Percentiles rank a stretch among this genome's conserved stretches.
Conservation (phyloP, 2,329 filamentous ascomycete genomes). For the Penicillium brevicompactum region DNA sequence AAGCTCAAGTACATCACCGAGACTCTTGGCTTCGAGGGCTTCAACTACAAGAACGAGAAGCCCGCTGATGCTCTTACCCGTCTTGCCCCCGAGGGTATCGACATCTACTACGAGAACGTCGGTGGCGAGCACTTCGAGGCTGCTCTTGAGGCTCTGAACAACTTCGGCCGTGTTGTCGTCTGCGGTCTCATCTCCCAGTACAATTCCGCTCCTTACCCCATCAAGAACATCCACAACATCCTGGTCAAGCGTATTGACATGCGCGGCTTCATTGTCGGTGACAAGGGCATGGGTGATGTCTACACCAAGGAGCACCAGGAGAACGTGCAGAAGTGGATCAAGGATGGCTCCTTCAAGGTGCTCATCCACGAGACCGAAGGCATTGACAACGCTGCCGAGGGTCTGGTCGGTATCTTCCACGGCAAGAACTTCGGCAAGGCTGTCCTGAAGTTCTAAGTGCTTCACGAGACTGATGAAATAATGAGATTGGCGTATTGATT, state of each 20-base stretch:
- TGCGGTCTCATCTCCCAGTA: constrained; percentile 77
- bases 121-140: constrained; percentile 75
- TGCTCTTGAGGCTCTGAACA: constrained; percentile 65
- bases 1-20: constrained; percentile 76
- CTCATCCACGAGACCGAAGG: constrained; percentile 70
- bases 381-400: constrained; percentile 75
- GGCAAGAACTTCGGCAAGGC: constrained; percentile 89
- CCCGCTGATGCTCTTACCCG: constrained; percentile 67
- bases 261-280: constrained; percentile 73
- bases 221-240: constrained; percentile 66
- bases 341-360: constrained; percentile 73
- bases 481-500: constrained; percentile 12
- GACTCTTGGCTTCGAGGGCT: constrained; percentile 72
- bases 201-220: constrained; percentile 68
- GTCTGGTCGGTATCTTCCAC: constrained; percentile 71
- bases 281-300: constrained; percentile 66
- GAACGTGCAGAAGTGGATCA: constrained; percentile 74
- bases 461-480: constrained; percentile 13
- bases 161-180: constrained; percentile 65
- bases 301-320: constrained; percentile 73
- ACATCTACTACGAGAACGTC: constrained; percentile 83
- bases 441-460: constrained; percentile 67
- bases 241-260: constrained; percentile 68
- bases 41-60: constrained; percentile 87
- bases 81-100: constrained; percentile 74